These are phyloP conservation scores for Tulasnella sp. DNA, from an alignment of 768 basidiomycete genomes.

Conservation along the genomic window DNA sequence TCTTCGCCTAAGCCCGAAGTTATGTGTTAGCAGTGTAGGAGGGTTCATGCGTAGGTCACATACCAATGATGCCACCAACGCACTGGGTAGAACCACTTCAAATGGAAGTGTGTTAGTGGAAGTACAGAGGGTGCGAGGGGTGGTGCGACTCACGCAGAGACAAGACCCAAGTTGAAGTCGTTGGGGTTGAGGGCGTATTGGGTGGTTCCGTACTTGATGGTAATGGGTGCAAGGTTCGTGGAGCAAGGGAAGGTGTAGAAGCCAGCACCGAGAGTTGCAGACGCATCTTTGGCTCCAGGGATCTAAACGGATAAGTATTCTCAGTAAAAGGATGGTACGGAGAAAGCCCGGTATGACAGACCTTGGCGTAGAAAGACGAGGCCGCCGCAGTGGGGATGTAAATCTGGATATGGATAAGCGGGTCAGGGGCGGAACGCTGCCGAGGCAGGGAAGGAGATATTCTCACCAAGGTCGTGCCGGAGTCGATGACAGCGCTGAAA, in stretches of 20 bases:
- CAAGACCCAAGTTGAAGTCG: constrained; percentile 26
- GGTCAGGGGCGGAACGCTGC: background rate
- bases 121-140: background rate
- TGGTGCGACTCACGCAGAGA: background rate
- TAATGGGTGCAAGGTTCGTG: background rate
- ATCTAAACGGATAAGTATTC: constrained; percentile 12
- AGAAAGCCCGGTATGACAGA: background rate
- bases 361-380: background rate
- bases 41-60: background rate
- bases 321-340: background rate
- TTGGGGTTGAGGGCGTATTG: constrained; percentile 21
- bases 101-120: too few species aligned
- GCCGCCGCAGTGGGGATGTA: constrained; percentile 4
- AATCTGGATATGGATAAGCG: background rate
- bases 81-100: constrained; percentile 7
- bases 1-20: background rate
- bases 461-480: constrained; percentile 24
- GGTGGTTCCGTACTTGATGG: constrained; percentile 15
- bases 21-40: background rate
- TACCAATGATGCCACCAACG: constrained; percentile 15
- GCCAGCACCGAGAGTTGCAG: constrained; percentile 14
- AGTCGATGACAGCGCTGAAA: constrained; percentile 26
- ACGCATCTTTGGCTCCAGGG: constrained; percentile 21
- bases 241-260: constrained; percentile 19
- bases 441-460: background rate